Base-by-base conservation (phyloP, 2,329 filamentous ascomycete genomes). In the Fusarium sp. region DNA sequence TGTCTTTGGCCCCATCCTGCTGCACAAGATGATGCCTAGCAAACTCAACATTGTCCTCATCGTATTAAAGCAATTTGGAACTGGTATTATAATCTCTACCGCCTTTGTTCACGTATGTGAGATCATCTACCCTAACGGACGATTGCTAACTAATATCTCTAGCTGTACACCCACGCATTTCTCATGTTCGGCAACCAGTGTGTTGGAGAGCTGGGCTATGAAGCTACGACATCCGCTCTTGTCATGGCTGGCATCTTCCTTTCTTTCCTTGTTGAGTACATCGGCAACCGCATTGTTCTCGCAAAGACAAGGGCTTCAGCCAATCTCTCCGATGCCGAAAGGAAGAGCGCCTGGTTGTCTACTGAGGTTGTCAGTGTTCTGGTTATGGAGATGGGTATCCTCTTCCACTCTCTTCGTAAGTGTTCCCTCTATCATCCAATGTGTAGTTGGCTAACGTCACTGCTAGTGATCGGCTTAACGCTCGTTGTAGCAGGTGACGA, bases 171-270 rank as follows among this genome's bases (percentile, higher is more conserved):
- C 0, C 92, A 95, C 71, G 92, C 93, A 2, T 82, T 86, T 13
- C 85, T 95, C 35, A 93, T 94, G 90, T 94, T 95, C 75, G 83
- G 80, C 26, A 94, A 93, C 73, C 83, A 90, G 56, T 95, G 93
- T 75, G 82, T 95, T 18, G 90, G 91, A 8, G 85, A 87, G 13
- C 82, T 95, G 6, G 79, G 84, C 10, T 95, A 93, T 75, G 93
- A 95, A 80, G 88, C 85, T 7, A 93, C 91, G 0, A 89, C 92
- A 0, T 88, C 92, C 1, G 90, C 92, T 5, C 89, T 95, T 45
- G 87, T 93, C 52, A 92, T 95, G 90, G 93, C 90, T 0, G 93
- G 93, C 1, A 82, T 94, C 3, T 92, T 94, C 80, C 73, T 94
- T 7, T 91, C 93, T 0, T 95, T 94, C 80, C 76, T 93, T 4